phyloP scores from a whole-genome alignment of 352 stramenopile species.

The Thraustochytrium sp. region DNA sequence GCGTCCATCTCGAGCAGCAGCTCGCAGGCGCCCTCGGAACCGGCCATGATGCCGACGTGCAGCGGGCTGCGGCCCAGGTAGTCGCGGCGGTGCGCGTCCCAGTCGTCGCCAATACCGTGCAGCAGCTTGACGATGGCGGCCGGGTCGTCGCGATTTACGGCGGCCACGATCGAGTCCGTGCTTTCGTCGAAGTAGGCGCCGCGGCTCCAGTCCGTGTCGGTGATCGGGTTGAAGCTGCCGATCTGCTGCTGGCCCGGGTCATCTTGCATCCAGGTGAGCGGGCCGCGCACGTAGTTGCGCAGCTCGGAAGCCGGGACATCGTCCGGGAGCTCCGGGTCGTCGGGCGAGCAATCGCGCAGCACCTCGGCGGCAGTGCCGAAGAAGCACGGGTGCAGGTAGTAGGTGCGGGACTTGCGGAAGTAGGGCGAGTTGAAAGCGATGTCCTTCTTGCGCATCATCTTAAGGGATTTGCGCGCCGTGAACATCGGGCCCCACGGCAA shows the following conservation, averaged over 20 bases:
- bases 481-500: conserved; percentile 51
- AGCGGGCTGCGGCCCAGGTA: conserved; percentile 46
- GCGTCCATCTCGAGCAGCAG: conserved; percentile 35
- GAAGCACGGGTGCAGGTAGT: conserved; percentile 54
- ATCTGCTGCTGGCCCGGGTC: conserved; percentile 54
- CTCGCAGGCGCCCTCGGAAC: conserved; percentile 24
- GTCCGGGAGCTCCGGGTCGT: conserved; percentile 48
- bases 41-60: conserved; percentile 44
- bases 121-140: neutral
- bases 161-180: conserved; percentile 40
- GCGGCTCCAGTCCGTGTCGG: conserved; percentile 49
- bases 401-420: conserved; percentile 36
- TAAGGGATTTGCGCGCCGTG: conserved; percentile 49
- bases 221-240: conserved; percentile 54
- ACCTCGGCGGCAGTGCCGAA: conserved; percentile 52
- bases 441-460: conserved; percentile 54
- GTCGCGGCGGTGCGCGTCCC: conserved; percentile 34
- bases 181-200: conserved; percentile 50
- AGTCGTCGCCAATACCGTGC: neutral
- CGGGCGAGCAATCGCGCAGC: conserved; percentile 49
- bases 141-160: conserved; percentile 46
- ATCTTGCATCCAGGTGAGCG: conserved; percentile 51
- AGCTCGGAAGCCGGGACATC: conserved; percentile 45
- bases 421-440: conserved; percentile 49
- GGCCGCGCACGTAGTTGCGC: conserved; percentile 47